Evolutionary conservation across 192 early-diverging fungal genomes (phyloP), one percentile per base, ranked within the genome.

Genomic region (Rhizophagus sp.): DNA sequence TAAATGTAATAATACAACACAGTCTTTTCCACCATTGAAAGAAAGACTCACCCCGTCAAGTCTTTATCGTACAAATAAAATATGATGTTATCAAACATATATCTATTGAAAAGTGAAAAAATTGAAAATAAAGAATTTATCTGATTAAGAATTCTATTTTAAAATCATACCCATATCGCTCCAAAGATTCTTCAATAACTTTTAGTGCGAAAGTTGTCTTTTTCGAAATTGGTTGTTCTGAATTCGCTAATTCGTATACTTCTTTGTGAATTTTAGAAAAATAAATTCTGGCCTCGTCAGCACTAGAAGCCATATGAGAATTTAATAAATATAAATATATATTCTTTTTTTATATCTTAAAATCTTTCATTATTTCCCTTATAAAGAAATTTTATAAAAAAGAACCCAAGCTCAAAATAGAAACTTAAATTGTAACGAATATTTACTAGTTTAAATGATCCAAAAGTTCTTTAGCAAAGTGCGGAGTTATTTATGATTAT

Each of bases 1-100:
- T 36, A 97, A 81, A 81, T 96, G 93, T 62, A 99, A 86, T 62
- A 99, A 84, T 13, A 96, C 95, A 2, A 97, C 97, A 85, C 97
- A 98, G 82, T 99, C 97, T 83, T 99, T 99, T 22, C 97, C 97
- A 11, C 97, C 97, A 81, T 99, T 99, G 79, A 98, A 99, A 69
- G 92, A 93, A 61, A 99, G 84, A 7, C 93, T 90, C 13, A 97
- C 68, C 8, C 86, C 85, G 0, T 89, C 83, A 24, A 86, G 81
- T 57, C 95, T 96, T 87, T 24, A 24, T 67, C 12, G 41, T 49
- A 44, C 36, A 44, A 30, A 49, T 22, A 57, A 22, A 57, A 6
- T 41, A 57, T 22, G 4, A 22, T 57, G 19, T 57, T 44, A 41
- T 30, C 41, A 52, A 57, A 73, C 2, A 34, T 49, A 62, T 24